These are phyloP conservation scores for Lactarius psammicola DNA, from an alignment of 768 basidiomycete genomes.

Conservation along the genomic window DNA sequence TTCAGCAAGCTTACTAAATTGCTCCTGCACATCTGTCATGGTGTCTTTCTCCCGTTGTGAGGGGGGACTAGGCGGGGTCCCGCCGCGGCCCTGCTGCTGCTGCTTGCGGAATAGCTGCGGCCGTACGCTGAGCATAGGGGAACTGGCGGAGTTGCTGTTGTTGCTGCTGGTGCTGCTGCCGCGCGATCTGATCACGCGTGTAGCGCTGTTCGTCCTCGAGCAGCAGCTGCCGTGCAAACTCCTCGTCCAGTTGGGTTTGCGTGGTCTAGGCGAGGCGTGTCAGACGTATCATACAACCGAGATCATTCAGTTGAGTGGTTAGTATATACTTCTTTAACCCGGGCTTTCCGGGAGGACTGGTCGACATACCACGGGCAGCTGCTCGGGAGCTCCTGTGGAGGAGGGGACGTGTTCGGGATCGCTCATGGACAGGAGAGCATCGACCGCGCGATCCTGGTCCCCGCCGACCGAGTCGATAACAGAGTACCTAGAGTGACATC, in stretches of 20 bases:
- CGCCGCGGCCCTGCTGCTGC: background rate
- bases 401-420: conserved; percentile 66
- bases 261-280: conserved; percentile 34
- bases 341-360: background rate
- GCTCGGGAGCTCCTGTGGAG: conserved; percentile 32
- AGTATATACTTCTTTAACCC: background rate
- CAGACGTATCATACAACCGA: background rate
- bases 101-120: background rate
- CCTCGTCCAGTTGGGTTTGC: conserved; percentile 75
- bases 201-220: conserved; percentile 48
- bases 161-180: conserved; percentile 22
- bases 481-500: conserved; percentile 8
- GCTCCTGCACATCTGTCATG: conserved; percentile 68
- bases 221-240: conserved; percentile 69
- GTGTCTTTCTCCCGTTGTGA: conserved; percentile 41
- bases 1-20: conserved; percentile 74
- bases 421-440: conserved; percentile 78
- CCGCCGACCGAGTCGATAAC: conserved; percentile 72
- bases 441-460: conserved; percentile 73
- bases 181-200: conserved; percentile 29
- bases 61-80: background rate
- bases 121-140: conserved; percentile 16
- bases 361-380: conserved; percentile 12
- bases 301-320: background rate
- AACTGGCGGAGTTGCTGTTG: conserved; percentile 22